Evolutionary conservation across 768 basidiomycete genomes (phyloP).

Genomic region (Trametes punicea): DNA sequence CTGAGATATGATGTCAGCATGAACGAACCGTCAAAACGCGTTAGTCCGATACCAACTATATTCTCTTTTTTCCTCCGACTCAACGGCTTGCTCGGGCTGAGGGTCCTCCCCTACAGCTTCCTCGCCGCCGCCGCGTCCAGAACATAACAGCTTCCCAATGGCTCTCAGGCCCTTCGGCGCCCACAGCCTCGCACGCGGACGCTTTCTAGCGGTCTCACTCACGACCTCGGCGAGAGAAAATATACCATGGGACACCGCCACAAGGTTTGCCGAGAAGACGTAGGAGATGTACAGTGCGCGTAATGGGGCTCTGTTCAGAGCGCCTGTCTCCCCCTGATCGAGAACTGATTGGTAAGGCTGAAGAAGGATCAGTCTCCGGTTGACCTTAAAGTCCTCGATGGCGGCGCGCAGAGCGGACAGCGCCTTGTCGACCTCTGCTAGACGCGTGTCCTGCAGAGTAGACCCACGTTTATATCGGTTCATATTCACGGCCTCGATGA

Average conservation of each 20-base stretch:
- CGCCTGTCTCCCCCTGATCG: slow-evolving; percentile 24
- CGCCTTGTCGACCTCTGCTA: slow-evolving; percentile 15
- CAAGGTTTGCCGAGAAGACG: slow-evolving; percentile 46
- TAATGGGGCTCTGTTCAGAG: slow-evolving; percentile 27
- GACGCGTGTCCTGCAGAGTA: slow-evolving; percentile 11
- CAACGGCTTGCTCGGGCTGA: slow-evolving; percentile 30
- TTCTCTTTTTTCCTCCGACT: slow-evolving; percentile 27
- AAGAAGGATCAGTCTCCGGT: slow-evolving; percentile 36
- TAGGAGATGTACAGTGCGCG: slow-evolving; percentile 48
- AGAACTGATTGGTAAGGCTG: slow-evolving; percentile 43
- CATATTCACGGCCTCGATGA: slow-evolving; percentile 34
- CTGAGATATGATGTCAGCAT: slow-evolving; percentile 21
- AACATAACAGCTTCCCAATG: slow-evolving; percentile 28
- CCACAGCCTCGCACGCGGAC: slow-evolving; percentile 43
- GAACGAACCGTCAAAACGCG: background rate
- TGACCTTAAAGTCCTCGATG: slow-evolving; percentile 32
- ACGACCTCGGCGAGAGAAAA: slow-evolving; percentile 37
- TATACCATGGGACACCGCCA: slow-evolving; percentile 37
- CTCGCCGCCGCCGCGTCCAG: slow-evolving; percentile 19
- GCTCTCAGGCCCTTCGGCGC: slow-evolving; percentile 44
- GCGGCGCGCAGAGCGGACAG: slow-evolving; percentile 16
- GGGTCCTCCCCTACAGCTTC: slow-evolving; percentile 27
- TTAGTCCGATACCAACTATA: slow-evolving; percentile 22
- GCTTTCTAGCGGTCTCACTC: slow-evolving; percentile 35
- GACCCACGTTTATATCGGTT: slow-evolving; percentile 30